Conservation (phyloP, 2,329 filamentous ascomycete genomes). For the Orbilia oligospora region DNA sequence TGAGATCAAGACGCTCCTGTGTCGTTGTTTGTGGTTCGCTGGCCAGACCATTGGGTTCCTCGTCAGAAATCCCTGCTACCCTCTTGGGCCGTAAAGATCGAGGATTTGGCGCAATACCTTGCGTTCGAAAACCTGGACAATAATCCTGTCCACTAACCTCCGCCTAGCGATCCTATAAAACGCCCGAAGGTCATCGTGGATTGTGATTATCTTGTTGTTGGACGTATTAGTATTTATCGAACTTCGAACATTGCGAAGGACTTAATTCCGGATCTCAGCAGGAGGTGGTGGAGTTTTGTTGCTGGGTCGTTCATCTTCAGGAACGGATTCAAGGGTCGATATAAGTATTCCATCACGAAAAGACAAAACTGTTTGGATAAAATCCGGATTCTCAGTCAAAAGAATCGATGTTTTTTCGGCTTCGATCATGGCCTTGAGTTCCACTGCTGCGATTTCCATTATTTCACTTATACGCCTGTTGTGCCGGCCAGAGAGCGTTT, state of each 20-base stretch:
- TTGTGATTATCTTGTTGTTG: constrained; percentile 7
- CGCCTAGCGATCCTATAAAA: constrained; percentile 41
- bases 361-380: neutral
- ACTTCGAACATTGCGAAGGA: constrained; percentile 30
- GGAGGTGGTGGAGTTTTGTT: constrained; percentile 7
- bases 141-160: constrained; percentile 41
- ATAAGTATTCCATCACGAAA: constrained; percentile 38
- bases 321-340: constrained; percentile 21
- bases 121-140: constrained; percentile 41
- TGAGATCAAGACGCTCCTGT: constrained; percentile 22
- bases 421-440: constrained; percentile 27
- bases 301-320: constrained; percentile 8
- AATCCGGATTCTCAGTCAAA: constrained; percentile 47
- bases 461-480: neutral
- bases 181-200: constrained; percentile 41
- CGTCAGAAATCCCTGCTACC: neutral
- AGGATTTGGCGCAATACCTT: constrained; percentile 30
- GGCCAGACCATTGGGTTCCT: constrained; percentile 20
- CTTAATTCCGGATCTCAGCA: constrained; percentile 18
- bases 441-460: constrained; percentile 1
- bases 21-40: constrained; percentile 28
- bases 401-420: constrained; percentile 39
- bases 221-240: constrained; percentile 28
- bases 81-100: constrained; percentile 15
- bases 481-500: constrained; percentile 27